These are phyloP conservation scores for Quercus suber DNA, from an alignment of 306 rosid genomes.

Conservation along the genomic window DNA sequence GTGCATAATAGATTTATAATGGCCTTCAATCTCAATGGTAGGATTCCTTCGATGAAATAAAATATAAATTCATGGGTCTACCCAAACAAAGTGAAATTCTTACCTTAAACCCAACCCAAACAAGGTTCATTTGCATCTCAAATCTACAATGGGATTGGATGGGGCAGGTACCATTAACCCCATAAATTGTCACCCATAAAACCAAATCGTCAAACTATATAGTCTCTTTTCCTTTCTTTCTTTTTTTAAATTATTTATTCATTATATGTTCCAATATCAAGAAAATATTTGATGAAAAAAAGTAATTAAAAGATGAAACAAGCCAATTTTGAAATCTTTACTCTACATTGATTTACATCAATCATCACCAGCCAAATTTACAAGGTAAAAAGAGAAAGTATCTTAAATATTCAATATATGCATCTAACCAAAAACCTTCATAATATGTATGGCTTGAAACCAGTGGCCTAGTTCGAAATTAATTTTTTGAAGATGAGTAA, in stretches of 20 bases:
- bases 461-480: neutral
- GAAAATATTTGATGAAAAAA: neutral
- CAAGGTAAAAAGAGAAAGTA: neutral
- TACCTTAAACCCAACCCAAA: too few relatives aligned
- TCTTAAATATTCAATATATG: neutral
- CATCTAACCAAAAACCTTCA: neutral
- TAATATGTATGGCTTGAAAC: neutral
- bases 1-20: too few relatives aligned
- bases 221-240: neutral
- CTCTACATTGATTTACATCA: neutral
- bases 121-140: too few relatives aligned
- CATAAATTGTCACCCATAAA: too few relatives aligned
- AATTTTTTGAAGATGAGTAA: neutral
- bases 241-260: neutral
- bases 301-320: neutral
- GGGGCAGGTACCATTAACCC: too few relatives aligned
- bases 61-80: too few relatives aligned
- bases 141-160: too few relatives aligned
- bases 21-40: too few relatives aligned
- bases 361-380: neutral
- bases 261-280: neutral
- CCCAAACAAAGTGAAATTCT: too few relatives aligned
- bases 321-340: neutral
- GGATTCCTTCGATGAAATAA: too few relatives aligned
- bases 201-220: too few relatives aligned